Evolutionary conservation across 176 grass and related monocot species (phyloP).

Genomic region (Leersia perrieri): DNA sequence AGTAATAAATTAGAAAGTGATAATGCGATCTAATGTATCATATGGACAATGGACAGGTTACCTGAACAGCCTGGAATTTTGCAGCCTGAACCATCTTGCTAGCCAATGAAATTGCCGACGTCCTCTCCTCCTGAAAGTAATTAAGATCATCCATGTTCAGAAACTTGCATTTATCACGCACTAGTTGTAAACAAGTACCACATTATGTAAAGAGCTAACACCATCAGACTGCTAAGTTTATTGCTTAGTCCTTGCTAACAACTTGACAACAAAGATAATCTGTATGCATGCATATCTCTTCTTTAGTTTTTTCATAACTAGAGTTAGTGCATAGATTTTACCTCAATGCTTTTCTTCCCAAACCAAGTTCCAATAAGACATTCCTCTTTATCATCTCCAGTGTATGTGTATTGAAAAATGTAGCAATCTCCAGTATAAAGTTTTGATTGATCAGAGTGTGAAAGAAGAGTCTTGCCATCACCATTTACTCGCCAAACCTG

Average conservation of each 20-base stretch:
- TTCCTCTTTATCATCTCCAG: constrained; percentile 88
- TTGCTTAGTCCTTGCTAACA: neutral
- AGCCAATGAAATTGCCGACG: constrained; percentile 52
- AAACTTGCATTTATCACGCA: neutral
- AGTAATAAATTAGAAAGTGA: constrained; percentile 39
- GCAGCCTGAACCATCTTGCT: constrained; percentile 80
- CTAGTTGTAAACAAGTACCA: constrained; percentile 5
- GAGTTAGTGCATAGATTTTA: constrained; percentile 33
- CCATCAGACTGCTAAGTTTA: neutral
- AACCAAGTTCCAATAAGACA: constrained; percentile 94
- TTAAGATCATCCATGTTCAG: constrained; percentile 25
- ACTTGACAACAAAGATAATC: constrained; percentile 8
- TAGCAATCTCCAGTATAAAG: constrained; percentile 94
- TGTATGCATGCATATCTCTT: constrained; percentile 16
- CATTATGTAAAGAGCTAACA: neutral
- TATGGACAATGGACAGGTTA: constrained; percentile 32
- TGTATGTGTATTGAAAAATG: constrained; percentile 89
- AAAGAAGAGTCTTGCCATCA: constrained; percentile 64
- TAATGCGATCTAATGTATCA: constrained; percentile 8
- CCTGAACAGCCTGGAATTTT: constrained; percentile 85
- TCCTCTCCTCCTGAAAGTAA: constrained; percentile 72
- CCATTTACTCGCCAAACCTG: constrained; percentile 93
- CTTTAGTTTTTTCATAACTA: constrained; percentile 3
- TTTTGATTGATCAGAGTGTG: constrained; percentile 60
- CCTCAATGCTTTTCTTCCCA: constrained; percentile 80